phyloP scores from a whole-genome alignment of 2,329 filamentous ascomycete genomes.

The Ramularia collo-cygni region DNA sequence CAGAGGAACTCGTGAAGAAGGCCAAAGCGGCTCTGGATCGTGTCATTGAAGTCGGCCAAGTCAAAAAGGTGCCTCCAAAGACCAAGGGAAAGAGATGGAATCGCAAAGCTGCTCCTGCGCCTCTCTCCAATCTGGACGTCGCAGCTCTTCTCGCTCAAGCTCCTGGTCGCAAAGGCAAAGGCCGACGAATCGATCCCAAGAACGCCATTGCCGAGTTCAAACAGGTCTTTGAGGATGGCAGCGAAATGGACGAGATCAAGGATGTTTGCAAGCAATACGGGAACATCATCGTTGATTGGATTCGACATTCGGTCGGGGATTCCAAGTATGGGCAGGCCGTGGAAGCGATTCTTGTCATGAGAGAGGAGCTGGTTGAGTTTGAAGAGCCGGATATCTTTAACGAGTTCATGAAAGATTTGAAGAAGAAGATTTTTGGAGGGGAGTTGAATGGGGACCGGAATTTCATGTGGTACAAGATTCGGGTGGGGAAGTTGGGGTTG shows the following conservation, averaged over 20 bases:
- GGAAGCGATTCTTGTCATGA: conserved; percentile 70
- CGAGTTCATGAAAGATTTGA: conserved; percentile 61
- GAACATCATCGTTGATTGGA: conserved; percentile 59
- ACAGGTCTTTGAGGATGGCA: conserved; percentile 57
- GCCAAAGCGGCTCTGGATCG: conserved; percentile 53
- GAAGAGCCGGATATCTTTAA: conserved; percentile 77
- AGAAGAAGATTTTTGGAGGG: conserved; percentile 61
- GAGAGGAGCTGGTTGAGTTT: conserved; percentile 65
- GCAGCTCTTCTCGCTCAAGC: conserved; percentile 66
- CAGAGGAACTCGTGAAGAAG: conserved; percentile 56
- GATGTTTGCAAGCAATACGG: conserved; percentile 70
- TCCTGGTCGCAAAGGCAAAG: conserved; percentile 31
- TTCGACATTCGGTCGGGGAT: conserved; percentile 69
- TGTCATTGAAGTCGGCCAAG: conserved; percentile 62
- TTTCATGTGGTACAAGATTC: conserved; percentile 75
- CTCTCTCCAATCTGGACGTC: conserved; percentile 83
- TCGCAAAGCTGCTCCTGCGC: conserved; percentile 59
- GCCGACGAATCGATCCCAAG: conserved; percentile 52
- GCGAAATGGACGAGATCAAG: conserved; percentile 55
- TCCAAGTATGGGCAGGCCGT: conserved; percentile 65
- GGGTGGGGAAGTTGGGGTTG: conserved; percentile 62
- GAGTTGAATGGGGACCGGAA: conserved; percentile 68
- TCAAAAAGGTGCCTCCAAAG: conserved; percentile 59
- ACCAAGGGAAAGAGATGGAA: conserved; percentile 53
- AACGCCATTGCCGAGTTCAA: conserved; percentile 92